phyloP scores from a whole-genome alignment of 768 basidiomycete genomes.

The Podaxis carcinomalis region DNA sequence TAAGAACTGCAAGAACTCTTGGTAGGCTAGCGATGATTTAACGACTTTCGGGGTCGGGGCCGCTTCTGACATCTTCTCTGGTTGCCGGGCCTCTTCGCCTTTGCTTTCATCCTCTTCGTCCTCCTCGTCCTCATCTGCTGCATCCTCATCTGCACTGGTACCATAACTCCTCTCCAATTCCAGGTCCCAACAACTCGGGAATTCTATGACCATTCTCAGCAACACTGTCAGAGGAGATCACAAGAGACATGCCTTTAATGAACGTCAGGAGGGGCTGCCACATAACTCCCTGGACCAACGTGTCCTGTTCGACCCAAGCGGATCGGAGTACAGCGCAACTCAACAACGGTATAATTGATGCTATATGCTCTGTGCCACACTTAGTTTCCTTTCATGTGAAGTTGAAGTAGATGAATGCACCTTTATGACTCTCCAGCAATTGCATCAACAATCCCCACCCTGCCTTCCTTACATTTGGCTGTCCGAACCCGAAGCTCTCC shows the following conservation, averaged over 20 bases:
- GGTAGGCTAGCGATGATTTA: conserved; percentile 44
- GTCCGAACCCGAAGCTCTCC: conserved; percentile 53
- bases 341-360: conserved; percentile 38
- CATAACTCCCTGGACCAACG: conserved; percentile 61
- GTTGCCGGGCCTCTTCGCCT: conserved; percentile 15
- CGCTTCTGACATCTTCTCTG: background rate
- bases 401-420: conserved; percentile 21
- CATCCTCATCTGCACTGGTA: conserved; percentile 28
- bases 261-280: conserved; percentile 70
- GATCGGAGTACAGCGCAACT: conserved; percentile 62
- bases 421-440: conserved; percentile 41
- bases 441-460: conserved; percentile 58
- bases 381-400: background rate
- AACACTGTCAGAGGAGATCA: background rate
- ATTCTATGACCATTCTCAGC: conserved; percentile 36
- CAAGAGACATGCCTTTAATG: conserved; percentile 51
- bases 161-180: conserved; percentile 23
- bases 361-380: conserved; percentile 18
- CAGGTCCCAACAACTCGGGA: conserved; percentile 61
- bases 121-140: conserved; percentile 28
- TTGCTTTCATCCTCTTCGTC: conserved; percentile 31
- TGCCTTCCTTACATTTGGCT: conserved; percentile 70
- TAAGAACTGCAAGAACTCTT: conserved; percentile 77
- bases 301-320: conserved; percentile 65
- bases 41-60: background rate